Base-by-base conservation (phyloP, 108 stramenopile species). In the Pseudonitzschia delicatissima region DNA sequence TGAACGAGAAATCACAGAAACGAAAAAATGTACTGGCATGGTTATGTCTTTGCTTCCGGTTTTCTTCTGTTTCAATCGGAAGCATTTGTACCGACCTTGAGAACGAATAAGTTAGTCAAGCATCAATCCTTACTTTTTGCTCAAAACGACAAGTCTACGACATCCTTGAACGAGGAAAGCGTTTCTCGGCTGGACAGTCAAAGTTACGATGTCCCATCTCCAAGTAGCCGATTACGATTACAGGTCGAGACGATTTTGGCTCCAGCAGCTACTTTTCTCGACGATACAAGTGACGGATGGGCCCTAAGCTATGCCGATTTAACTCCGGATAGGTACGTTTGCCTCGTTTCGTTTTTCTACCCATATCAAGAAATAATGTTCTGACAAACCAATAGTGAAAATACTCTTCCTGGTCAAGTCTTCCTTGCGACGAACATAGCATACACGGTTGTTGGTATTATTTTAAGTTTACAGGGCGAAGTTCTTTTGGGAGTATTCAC, bases 351-450 rank as follows among this genome's bases (percentile, higher is more conserved):
- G 20, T 2, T 48, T 21, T 6, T 23, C 4, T 48, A 5, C 13
- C 20, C 2, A 48, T 15, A n/a, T 4, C 47, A 21, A 21, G 3
- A 48, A 45, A 4, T n/a, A 15, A 23, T 18, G 7, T 48, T 48
- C 47, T 48, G 23, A 48, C 47, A 48, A 8, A 48, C 47, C n/a
- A 1, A 23, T 20, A 85, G 81, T 23, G 77, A 79, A 25, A 63
- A 45, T 0, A 87, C 92, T 0, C 57, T 71, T n/a, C 45, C 77
- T 9, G 92, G 92, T 12, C 71, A 69, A 62, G 74, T 74, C 7
- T 93, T 93, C 64, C 67, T 93, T 28, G 87, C 89, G 7, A 93
- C 88, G 27, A 93, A 93, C 57, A 47, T 86, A 33, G 80, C 78
- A 26, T 93, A 93, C 61, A 77, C 81, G 0, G 64, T 86, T 6